Conservation (phyloP, 306 rosid genomes). For the Prosopis cineraria region DNA sequence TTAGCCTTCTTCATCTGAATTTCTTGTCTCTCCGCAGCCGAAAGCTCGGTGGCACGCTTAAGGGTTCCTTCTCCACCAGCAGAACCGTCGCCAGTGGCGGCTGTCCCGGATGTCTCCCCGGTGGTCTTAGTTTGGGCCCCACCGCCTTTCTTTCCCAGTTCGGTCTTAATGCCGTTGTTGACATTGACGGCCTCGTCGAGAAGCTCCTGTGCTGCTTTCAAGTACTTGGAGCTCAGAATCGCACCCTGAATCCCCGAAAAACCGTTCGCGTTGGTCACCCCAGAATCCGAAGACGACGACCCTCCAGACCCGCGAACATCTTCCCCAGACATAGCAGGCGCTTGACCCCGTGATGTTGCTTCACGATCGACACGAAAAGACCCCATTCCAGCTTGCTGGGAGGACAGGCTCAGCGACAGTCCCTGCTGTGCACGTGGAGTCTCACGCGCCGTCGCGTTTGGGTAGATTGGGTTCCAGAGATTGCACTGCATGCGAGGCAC, state of each 20-base stretch:
- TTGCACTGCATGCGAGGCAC: slow-evolving; percentile 66
- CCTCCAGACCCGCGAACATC: slow-evolving; percentile 63
- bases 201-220: slow-evolving; percentile 89
- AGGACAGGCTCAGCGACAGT: slow-evolving; percentile 67
- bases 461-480: slow-evolving; percentile 70
- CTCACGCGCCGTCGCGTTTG: slow-evolving; percentile 70
- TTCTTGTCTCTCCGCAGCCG: slow-evolving; percentile 91
- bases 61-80: slow-evolving; percentile 51
- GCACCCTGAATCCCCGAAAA: slow-evolving; percentile 81
- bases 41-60: slow-evolving; percentile 61
- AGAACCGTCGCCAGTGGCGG: slow-evolving; percentile 55
- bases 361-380: slow-evolving; percentile 46
- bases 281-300: slow-evolving; percentile 62
- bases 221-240: slow-evolving; percentile 76
- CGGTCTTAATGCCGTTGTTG: slow-evolving; percentile 58
- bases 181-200: slow-evolving; percentile 87
- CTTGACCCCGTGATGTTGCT: slow-evolving; percentile 37
- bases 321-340: slow-evolving; percentile 43
- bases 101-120: slow-evolving; percentile 57
- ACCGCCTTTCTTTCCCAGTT: slow-evolving; percentile 44
- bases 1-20: slow-evolving; percentile 95
- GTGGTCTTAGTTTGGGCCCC: slow-evolving; percentile 37
- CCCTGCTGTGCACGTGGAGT: slow-evolving; percentile 74
- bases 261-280: slow-evolving; percentile 49
- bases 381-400: slow-evolving; percentile 61